These are phyloP conservation scores for Psilocybe mexicana DNA, from an alignment of 1,284 basidiomycete species.

Conservation along the genomic window DNA sequence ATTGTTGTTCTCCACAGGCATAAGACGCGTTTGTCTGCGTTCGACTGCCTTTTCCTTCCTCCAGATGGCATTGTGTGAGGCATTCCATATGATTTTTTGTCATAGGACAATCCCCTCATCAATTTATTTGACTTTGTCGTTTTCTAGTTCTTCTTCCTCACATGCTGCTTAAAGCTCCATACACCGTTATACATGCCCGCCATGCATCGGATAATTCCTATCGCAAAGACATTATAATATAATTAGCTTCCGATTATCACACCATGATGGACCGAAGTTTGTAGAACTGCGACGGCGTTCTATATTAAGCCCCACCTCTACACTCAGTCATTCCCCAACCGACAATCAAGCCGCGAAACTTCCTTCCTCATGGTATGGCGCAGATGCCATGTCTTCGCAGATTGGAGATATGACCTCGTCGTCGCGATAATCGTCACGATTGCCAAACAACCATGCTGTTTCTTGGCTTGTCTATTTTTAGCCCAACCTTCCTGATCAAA, in stretches of 20 bases:
- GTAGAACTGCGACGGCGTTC: background rate
- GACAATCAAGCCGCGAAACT: background rate
- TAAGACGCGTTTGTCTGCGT: no score
- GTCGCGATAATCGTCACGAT: background rate
- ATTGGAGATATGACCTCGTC: background rate
- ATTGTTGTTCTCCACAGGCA: no score
- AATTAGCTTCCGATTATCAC: background rate
- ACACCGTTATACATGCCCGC: no score
- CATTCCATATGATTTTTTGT: slow-evolving; percentile 3
- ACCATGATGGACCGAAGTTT: background rate
- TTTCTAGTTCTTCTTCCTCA: background rate
- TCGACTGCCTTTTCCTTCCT: no score
- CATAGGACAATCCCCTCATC: background rate
- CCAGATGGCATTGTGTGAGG: background rate
- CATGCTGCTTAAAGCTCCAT: background rate
- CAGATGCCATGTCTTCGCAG: background rate
- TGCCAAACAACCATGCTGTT: background rate
- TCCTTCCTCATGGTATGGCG: background rate
- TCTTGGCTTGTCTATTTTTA: slow-evolving; percentile 2
- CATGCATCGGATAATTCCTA: background rate
- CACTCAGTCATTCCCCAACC: background rate
- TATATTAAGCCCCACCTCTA: background rate
- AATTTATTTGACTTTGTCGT: background rate
- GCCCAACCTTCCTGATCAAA: slow-evolving; percentile 3
- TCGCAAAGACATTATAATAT: background rate